A percentile compares a stretch with the other conserved stretches of the same genome.
phyloP scores from a whole-genome alignment of 2,329 filamentous ascomycete genomes.

The Xylariaceae sp. region DNA sequence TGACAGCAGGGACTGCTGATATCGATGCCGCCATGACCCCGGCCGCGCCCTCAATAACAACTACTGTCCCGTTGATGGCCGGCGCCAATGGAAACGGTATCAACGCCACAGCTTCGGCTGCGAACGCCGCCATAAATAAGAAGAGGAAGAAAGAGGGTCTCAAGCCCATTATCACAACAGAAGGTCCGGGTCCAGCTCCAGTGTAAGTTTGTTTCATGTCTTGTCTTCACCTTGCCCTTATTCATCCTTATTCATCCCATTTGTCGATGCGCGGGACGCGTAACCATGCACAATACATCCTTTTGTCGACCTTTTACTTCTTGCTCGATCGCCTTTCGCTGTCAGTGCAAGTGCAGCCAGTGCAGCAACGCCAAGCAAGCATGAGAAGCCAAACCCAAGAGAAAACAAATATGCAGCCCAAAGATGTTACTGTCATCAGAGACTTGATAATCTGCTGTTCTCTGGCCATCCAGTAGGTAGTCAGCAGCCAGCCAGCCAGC shows the following conservation, averaged over 20 bases:
- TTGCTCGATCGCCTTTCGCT: background rate
- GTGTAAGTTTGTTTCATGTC: constrained; percentile 38
- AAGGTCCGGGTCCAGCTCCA: constrained; percentile 56
- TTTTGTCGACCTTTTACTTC: background rate
- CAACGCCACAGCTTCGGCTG: constrained; percentile 29
- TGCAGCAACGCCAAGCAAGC: background rate
- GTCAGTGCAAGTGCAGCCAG: background rate
- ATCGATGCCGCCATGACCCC: constrained; percentile 10
- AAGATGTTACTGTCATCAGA: background rate
- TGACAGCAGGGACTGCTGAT: constrained; percentile 12
- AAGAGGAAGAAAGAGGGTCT: constrained; percentile 78
- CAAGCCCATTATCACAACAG: constrained; percentile 79
- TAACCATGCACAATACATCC: constrained; percentile 1
- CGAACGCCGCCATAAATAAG: constrained; percentile 55
- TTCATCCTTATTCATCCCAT: background rate
- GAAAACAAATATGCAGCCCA: background rate
- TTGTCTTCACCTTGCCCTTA: constrained; percentile 9
- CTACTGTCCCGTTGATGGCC: constrained; percentile 41
- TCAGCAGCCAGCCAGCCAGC: constrained; percentile 7
- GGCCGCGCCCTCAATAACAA: constrained; percentile 26
- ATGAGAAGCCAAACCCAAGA: background rate
- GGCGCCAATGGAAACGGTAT: constrained; percentile 44
- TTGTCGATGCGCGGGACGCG: constrained; percentile 13
- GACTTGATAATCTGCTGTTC: background rate
- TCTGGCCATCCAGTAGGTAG: background rate